Evolutionary conservation across 345 rosid genomes (phyloP).

Genomic region (Aquilaria sinensis): DNA sequence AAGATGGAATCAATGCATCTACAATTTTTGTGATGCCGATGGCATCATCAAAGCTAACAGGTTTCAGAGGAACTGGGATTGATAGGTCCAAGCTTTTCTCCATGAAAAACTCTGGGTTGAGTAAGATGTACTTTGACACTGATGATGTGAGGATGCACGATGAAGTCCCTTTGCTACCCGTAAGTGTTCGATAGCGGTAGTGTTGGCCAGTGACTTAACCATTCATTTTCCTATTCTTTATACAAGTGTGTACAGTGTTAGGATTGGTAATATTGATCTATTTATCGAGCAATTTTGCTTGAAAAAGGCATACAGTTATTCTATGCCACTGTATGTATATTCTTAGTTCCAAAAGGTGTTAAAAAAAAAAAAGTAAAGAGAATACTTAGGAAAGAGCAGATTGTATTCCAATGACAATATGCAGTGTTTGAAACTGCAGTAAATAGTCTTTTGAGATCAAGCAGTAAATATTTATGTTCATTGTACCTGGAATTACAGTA

Average conservation of each 20-base stretch:
- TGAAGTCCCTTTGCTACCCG: slow-evolving; percentile 29
- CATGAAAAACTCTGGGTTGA: slow-evolving; percentile 64
- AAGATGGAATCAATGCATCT: slow-evolving; percentile 88
- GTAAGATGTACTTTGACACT: slow-evolving; percentile 46
- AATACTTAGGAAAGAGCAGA: too few relatives aligned
- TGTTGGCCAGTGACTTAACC: not conserved
- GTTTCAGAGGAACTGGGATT: slow-evolving; percentile 66
- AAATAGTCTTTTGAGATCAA: not conserved
- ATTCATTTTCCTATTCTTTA: too few relatives aligned
- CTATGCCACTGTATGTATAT: slow-evolving; percentile 17
- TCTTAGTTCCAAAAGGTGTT: not conserved
- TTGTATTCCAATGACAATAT: too few relatives aligned
- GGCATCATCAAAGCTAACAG: slow-evolving; percentile 90
- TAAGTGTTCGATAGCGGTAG: slow-evolving; percentile 21
- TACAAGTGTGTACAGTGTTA: not conserved
- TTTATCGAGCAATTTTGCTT: slow-evolving; percentile 8
- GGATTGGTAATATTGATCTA: slow-evolving; percentile 11
- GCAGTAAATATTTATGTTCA: not conserved
- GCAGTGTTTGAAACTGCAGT: not conserved
- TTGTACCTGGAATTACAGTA: too few relatives aligned
- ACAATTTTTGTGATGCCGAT: slow-evolving; percentile 96
- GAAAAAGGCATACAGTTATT: not conserved
- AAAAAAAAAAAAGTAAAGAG: too few relatives aligned
- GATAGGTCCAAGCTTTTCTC: slow-evolving; percentile 62
- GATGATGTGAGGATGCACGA: slow-evolving; percentile 42